Evolutionary conservation across 1,139 yeast genomes (phyloP).

Genomic region (Candida labiduridarum): DNA sequence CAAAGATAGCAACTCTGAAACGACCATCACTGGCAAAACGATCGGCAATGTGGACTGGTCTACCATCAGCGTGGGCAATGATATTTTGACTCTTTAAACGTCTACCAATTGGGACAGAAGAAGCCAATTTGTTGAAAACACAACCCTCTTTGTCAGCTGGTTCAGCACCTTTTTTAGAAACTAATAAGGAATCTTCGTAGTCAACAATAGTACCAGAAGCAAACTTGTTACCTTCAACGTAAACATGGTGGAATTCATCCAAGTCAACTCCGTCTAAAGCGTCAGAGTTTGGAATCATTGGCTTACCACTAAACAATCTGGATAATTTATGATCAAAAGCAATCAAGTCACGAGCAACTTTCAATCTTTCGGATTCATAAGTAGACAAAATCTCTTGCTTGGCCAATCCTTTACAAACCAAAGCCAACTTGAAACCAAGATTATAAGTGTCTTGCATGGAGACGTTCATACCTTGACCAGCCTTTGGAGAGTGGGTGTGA

Average conservation of each 20-base stretch:
- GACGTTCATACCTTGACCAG: conserved; percentile 42
- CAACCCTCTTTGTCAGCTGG: conserved; percentile 10
- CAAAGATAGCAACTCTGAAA: conserved; percentile 28
- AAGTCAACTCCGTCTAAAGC: conserved; percentile 24
- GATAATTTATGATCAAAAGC: conserved; percentile 33
- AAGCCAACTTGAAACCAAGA: conserved; percentile 37
- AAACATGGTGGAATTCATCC: conserved; percentile 27
- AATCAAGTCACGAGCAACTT: conserved; percentile 33
- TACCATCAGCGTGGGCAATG: conserved; percentile 27
- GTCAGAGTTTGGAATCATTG: conserved; percentile 20
- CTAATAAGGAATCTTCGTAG: conserved; percentile 22
- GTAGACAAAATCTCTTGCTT: conserved; percentile 24
- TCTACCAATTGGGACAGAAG: conserved; percentile 28
- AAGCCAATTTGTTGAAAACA: conserved; percentile 18
- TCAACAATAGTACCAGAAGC: conserved; percentile 35
- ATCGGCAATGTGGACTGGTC: conserved; percentile 26
- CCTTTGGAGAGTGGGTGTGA: conserved; percentile 40
- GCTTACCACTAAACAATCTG: conserved; percentile 31
- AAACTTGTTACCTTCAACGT: conserved; percentile 29
- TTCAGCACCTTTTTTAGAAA: conserved; percentile 7
- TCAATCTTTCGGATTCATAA: conserved; percentile 30
- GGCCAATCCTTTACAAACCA: conserved; percentile 27
- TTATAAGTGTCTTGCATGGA: conserved; percentile 30
- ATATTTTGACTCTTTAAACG: conserved; percentile 26
- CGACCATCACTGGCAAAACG: conserved; percentile 25